Conservation (phyloP, 208 protist genomes). For the Acanthamoeba healyi region DNA sequence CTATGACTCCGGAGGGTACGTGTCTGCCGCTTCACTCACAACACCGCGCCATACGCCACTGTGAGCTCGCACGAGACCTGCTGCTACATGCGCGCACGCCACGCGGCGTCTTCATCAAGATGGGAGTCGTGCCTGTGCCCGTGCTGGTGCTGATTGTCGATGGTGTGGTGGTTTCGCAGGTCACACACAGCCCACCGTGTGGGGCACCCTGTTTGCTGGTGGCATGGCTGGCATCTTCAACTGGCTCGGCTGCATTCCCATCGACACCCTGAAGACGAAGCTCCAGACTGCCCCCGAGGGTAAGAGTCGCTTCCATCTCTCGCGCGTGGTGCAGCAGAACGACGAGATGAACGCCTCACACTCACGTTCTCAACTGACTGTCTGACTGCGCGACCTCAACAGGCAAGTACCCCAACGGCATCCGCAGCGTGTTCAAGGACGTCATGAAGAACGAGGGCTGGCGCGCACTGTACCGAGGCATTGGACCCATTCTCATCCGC, state of each 20-base stretch:
- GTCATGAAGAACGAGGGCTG: constrained; percentile 83
- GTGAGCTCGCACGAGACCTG: too few relatives aligned
- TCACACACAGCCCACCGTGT: neutral
- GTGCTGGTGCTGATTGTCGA: neutral
- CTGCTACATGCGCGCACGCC: too few relatives aligned
- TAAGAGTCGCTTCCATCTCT: neutral
- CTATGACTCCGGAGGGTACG: constrained; percentile 60
- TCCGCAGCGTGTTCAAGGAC: constrained; percentile 82
- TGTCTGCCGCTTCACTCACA: too few relatives aligned
- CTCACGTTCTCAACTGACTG: too few relatives aligned
- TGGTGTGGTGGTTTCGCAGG: constrained; percentile 75
- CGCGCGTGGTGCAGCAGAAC: too few relatives aligned
- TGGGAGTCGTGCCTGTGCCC: too few relatives aligned
- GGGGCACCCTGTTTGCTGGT: constrained; percentile 82
- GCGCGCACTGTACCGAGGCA: constrained; percentile 79
- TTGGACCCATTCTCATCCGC: constrained; percentile 87
- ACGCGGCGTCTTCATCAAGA: too few relatives aligned
- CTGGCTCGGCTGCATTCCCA: constrained; percentile 85
- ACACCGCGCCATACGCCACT: too few relatives aligned
- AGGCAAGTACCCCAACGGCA: constrained; percentile 83
- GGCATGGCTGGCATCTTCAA: constrained; percentile 86
- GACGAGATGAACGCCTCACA: too few relatives aligned
- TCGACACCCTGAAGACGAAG: constrained; percentile 84
- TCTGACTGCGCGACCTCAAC: too few relatives aligned
- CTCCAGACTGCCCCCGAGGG: constrained; percentile 86